phyloP scores from a whole-genome alignment of 371 early-diverging fungal genomes.

The Lichtheimia ornata region DNA sequence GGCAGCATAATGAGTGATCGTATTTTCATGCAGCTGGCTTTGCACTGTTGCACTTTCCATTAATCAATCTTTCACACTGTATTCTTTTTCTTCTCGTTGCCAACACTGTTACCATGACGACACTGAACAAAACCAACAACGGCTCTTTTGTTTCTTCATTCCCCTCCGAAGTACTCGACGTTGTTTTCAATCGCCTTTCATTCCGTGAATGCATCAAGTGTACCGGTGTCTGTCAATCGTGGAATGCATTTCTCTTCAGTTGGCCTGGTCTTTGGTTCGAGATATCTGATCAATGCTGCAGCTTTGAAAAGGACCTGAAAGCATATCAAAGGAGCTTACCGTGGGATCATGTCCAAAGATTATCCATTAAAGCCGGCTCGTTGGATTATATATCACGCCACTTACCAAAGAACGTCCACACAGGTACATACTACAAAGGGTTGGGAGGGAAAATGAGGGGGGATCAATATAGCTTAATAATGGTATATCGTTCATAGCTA shows the following conservation, averaged over 20 bases:
- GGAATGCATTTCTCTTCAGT: conserved; percentile 3
- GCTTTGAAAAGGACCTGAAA: conserved; percentile 4
- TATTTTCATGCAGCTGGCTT: no score
- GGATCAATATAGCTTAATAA: no score
- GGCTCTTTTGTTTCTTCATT: conserved; percentile 4
- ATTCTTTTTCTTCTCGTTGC: no score
- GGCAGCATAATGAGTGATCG: no score
- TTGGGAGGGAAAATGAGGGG: background rate
- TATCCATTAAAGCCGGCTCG: background rate
- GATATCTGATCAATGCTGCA: background rate
- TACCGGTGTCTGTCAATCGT: conserved; percentile 7
- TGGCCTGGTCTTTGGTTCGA: conserved; percentile 9
- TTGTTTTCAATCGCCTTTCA: background rate
- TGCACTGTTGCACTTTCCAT: no score
- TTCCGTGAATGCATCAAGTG: conserved; percentile 8
- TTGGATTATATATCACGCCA: background rate
- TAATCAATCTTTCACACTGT: no score
- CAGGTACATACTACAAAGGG: background rate
- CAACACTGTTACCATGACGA: no score
- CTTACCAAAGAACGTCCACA: background rate
- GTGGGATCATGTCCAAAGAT: background rate
- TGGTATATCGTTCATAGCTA: background rate
- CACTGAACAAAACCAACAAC: background rate
- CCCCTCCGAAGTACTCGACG: conserved; percentile 5
- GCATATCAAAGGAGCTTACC: background rate